phyloP scores from a whole-genome alignment of 148 eudicot genomes.

The Rhododendron griersonianum region DNA sequence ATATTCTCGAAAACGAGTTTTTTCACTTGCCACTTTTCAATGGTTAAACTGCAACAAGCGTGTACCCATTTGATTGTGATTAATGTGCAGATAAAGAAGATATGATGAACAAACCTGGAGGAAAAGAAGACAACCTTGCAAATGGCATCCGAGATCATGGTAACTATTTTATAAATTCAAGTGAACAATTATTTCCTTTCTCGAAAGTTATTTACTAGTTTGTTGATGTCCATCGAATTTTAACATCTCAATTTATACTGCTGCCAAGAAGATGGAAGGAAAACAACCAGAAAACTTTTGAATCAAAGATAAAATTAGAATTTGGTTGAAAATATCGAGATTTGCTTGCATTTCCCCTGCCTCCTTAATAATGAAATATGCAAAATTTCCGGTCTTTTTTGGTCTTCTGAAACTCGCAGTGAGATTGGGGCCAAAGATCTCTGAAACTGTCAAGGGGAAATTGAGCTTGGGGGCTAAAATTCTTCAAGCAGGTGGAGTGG shows the following conservation, averaged over 20 bases:
- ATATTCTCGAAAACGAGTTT: no score
- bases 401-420: conserved; percentile 13
- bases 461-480: conserved; percentile 39
- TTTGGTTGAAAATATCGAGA: not conserved
- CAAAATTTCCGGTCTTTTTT: not conserved
- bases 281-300: not conserved
- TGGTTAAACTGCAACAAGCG: not conserved
- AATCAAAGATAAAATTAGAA: not conserved
- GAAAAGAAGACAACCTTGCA: not conserved
- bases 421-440: conserved; percentile 19
- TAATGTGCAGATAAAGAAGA: conserved; percentile 2
- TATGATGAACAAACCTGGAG: not conserved
- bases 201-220: not conserved
- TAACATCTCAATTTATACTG: not conserved
- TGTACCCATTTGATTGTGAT: not conserved
- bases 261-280: not conserved
- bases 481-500: conserved; percentile 30
- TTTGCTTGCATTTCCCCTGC: not conserved
- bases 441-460: conserved; percentile 35
- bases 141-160: conserved; percentile 7
- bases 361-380: not conserved
- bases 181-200: not conserved
- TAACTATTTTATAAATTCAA: not conserved
- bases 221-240: not conserved
- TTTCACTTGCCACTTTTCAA: not conserved